Evolutionary conservation across 768 basidiomycete genomes (phyloP), one percentile per base, ranked within the genome.

Genomic region (Lyophyllum decastes): DNA sequence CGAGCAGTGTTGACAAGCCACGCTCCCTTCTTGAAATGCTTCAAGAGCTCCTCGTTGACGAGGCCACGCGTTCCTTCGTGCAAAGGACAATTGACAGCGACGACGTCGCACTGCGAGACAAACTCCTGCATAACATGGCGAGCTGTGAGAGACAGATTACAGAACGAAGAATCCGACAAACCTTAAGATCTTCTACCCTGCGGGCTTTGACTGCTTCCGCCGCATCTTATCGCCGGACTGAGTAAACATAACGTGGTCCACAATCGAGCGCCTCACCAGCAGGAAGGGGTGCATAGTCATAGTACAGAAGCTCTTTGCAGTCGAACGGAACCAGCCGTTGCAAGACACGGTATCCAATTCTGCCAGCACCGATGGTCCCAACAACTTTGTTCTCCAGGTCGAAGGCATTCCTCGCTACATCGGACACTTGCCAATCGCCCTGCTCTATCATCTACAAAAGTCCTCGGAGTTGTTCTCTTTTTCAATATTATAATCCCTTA

Each of bases 1-100:
- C 93, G 91, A 51, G 92, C 92, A 26, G 92, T 94, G 83, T 96
- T 96, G 68, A 96, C 88, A 66, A 95, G 84, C 89, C 90, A 94
- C 16, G 93, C 84, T 49, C 92, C 94, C 71, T 90, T 88, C 82
- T 96, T 96, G 83, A 95, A 89, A 76, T 92, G 89, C 71, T 82
- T 82, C 64, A 95, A 78, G 40, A 93, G 85, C 38, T 94, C 91
- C 40, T 82, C 80, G 77, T 94, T 91, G 68, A 95, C 80, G 47
- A 95, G 83, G 22, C 89, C 89, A 43, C 78, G 78, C 40, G 94
- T 94, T 25, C 86, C 86, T 69, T 94, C 92, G 77, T 95, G 92
- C 27, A 95, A 80, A 35, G 92, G 92, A 72, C 87, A 88, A 78
- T 94, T 94, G 72, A 95, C 83, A n/a, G 91, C 91, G 56, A 94